Evolutionary conservation across 2,329 filamentous ascomycete species (phyloP), one percentile per base, ranked within the genome.

Genomic region (Raffaelea ambrosiae): DNA sequence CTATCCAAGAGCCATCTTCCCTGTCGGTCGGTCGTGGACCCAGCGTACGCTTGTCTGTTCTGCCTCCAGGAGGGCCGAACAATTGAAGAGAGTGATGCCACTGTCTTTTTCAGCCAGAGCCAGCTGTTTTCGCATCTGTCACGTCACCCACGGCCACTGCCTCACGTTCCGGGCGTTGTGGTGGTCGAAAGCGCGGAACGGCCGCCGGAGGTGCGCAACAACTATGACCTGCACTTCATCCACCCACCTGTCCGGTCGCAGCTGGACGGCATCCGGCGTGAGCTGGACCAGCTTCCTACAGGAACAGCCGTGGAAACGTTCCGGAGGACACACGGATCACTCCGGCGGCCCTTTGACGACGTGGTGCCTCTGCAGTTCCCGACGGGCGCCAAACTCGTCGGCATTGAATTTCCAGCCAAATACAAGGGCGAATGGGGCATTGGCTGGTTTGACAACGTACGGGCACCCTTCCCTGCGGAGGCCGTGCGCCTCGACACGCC

Each of bases 381-480:
- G 4, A 59, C 66, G 3, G 76, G 74, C 0, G 69, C 72, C 1
- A 66, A 61, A 40, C 65, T 80, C 26, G 66, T 71, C 3, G 75
- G 74, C 0, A 61, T 79, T 22, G 66, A 70, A 38, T 80, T 76
- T 58, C 75, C 74, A 0, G 56, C 61, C 3, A 67, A 67, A 54
- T 77, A 77, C 51, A 60, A 67, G 13, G 76, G 76, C 29, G 72
- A 77, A 53, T 80, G 76, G 76, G 68, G 66, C 10, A 66, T 76
- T 38, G 76, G 72, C 3, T 80, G 74, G 71, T 72, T 76, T 46
- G 75, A 79, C 49, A 73, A 73, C 0, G 56, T 66, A 2, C 65
- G 67, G 23, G 74, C 69, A 0, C 69, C 69, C 0, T 67, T 76
- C 41, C 75, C 75, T 33, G 60, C 64, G 22, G 74, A 77, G 16